These are phyloP conservation scores for Trametes punicea DNA, from an alignment of 768 basidiomycete species.

Conservation along the genomic window DNA sequence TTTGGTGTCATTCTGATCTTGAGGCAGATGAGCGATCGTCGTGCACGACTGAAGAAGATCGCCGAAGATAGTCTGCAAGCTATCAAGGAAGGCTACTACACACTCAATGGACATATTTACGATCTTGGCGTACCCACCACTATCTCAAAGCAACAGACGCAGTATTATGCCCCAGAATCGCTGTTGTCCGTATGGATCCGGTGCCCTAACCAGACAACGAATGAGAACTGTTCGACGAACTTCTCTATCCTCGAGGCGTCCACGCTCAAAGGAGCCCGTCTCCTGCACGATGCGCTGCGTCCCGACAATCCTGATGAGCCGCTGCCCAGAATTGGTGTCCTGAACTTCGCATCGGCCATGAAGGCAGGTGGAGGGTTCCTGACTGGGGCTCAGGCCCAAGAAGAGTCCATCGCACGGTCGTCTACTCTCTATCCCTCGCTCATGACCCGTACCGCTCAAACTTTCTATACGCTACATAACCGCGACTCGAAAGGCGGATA, in stretches of 20 bases:
- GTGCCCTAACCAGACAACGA: constrained; percentile 9
- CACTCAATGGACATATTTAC: constrained; percentile 27
- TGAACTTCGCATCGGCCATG: constrained; percentile 77
- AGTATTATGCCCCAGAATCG: constrained; percentile 51
- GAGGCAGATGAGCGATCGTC: constrained; percentile 4
- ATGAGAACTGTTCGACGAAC: constrained; percentile 13
- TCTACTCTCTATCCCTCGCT: constrained; percentile 69
- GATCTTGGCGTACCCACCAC: constrained; percentile 35
- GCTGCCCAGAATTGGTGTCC: constrained; percentile 48
- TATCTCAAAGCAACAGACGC: constrained; percentile 41
- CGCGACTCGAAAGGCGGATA: constrained; percentile 46
- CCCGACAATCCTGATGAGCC: constrained; percentile 15
- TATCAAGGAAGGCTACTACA: constrained; percentile 45
- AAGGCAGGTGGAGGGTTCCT: constrained; percentile 77
- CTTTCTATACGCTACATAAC: constrained; percentile 63
- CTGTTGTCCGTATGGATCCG: constrained; percentile 45
- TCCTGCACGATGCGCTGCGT: constrained; percentile 27
- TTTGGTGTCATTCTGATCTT: no score
- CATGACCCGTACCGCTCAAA: constrained; percentile 47
- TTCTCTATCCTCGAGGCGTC: constrained; percentile 59
- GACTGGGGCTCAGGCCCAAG: constrained; percentile 71
- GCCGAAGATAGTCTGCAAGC: constrained; percentile 50
- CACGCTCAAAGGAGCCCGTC: constrained; percentile 59
- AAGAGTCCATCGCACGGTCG: constrained; percentile 76
- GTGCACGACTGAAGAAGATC: constrained; percentile 31